Conservation (phyloP, 176 grass and related monocot genomes). For the Oryza glumipatula region DNA sequence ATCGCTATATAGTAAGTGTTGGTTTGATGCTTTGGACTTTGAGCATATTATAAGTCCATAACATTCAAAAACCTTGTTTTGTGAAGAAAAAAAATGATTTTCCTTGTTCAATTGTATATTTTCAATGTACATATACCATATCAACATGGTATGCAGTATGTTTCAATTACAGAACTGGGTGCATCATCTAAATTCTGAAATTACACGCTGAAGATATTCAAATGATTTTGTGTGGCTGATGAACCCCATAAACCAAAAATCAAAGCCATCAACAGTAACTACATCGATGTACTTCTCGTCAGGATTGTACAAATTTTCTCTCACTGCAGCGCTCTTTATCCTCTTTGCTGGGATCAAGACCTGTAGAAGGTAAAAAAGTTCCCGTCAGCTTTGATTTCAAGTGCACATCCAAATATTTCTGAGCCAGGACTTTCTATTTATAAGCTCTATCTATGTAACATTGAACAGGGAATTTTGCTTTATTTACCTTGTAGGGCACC, state of each 20-base stretch:
- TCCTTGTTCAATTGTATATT: constrained; percentile 29
- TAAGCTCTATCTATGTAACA: constrained; percentile 4
- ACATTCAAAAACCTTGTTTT: neutral
- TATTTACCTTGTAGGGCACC: constrained; percentile 81
- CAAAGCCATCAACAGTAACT: constrained; percentile 75
- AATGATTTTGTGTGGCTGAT: constrained; percentile 64
- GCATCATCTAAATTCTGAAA: constrained; percentile 49
- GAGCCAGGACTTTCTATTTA: neutral
- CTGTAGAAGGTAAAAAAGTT: constrained; percentile 39
- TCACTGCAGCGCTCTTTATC: constrained; percentile 60
- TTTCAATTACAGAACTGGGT: constrained; percentile 7
- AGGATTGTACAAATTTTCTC: constrained; percentile 69
- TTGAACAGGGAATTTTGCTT: constrained; percentile 20
- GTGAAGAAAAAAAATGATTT: neutral
- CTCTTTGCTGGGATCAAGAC: constrained; percentile 67
- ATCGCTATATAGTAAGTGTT: neutral
- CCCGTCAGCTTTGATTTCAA: constrained; percentile 33
- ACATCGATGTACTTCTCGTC: constrained; percentile 85
- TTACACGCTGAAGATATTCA: constrained; percentile 53
- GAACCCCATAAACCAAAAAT: constrained; percentile 97
- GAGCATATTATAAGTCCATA: neutral
- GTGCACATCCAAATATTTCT: constrained; percentile 14
- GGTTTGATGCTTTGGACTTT: constrained; percentile 16
- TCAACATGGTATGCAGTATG: constrained; percentile 47
- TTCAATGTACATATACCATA: constrained; percentile 53